Evolutionary conservation across 2,329 filamentous ascomycete genomes (phyloP).

Genomic region (Chrysosporium queenslandicum): DNA sequence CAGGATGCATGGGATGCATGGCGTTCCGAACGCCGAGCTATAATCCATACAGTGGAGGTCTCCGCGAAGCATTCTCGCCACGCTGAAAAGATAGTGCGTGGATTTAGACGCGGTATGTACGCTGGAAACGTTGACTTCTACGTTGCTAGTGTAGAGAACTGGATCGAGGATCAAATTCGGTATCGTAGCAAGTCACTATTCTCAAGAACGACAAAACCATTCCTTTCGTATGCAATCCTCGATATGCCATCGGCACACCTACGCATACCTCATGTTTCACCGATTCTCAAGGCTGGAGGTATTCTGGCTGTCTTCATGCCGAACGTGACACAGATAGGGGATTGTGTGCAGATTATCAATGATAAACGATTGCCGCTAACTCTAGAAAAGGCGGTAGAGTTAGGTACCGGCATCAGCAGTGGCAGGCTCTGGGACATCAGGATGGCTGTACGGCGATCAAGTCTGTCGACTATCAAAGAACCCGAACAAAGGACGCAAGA

Average conservation of each 20-base stretch:
- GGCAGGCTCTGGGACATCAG: constrained; percentile 42
- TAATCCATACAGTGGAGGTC: constrained; percentile 67
- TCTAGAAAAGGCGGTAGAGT: constrained; percentile 38
- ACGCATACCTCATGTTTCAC: constrained; percentile 38
- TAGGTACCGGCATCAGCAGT: constrained; percentile 38
- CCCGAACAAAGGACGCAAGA: constrained; percentile 24
- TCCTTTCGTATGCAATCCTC: constrained; percentile 61
- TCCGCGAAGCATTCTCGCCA: constrained; percentile 52
- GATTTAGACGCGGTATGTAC: constrained; percentile 63
- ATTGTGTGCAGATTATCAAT: constrained; percentile 49
- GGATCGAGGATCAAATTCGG: constrained; percentile 47
- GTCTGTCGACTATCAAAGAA: neutral
- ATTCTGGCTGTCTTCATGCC: constrained; percentile 62
- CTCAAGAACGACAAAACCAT: constrained; percentile 39
- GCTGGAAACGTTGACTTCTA: constrained; percentile 63
- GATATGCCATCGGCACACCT: constrained; percentile 58
- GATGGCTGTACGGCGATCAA: constrained; percentile 28
- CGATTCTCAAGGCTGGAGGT: constrained; percentile 53
- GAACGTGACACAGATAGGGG: constrained; percentile 65
- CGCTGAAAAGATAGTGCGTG: constrained; percentile 54
- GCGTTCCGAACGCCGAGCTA: constrained; percentile 48
- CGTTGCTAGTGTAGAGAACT: constrained; percentile 54
- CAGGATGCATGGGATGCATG: constrained; percentile 39
- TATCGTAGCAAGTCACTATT: constrained; percentile 24
- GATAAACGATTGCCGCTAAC: constrained; percentile 46